Conservation (phyloP, 2,329 filamentous ascomycete genomes). For the Penicillium sp. region DNA sequence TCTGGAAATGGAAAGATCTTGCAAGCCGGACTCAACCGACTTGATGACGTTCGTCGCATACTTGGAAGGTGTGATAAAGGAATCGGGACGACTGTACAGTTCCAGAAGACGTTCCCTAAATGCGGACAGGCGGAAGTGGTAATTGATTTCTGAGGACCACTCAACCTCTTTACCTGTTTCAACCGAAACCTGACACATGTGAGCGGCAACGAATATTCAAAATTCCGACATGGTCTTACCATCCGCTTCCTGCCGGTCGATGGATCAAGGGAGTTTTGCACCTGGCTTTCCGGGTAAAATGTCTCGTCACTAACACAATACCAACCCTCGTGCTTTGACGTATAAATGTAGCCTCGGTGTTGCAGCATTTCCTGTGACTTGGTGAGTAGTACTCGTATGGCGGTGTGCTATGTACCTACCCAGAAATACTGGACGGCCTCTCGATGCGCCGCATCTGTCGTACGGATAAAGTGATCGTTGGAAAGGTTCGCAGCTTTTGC, state of each 20-base stretch:
- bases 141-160: slow-evolving; percentile 90
- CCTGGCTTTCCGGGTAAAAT: slow-evolving; percentile 77
- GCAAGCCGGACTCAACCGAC: slow-evolving; percentile 73
- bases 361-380: slow-evolving; percentile 61
- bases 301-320: slow-evolving; percentile 96
- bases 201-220: slow-evolving; percentile 5
- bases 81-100: slow-evolving; percentile 74
- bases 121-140: slow-evolving; percentile 86
- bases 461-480: slow-evolving; percentile 87
- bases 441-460: slow-evolving; percentile 78
- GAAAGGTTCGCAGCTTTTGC: slow-evolving; percentile 67
- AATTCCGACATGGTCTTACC: slow-evolving; percentile 41
- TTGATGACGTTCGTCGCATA: slow-evolving; percentile 76
- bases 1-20: slow-evolving; percentile 86
- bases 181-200: slow-evolving; percentile 55
- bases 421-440: slow-evolving; percentile 88
- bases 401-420: slow-evolving; percentile 44
- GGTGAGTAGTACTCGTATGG: slow-evolving; percentile 7
- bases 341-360: slow-evolving; percentile 75
- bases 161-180: slow-evolving; percentile 93
- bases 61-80: slow-evolving; percentile 69
- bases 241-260: slow-evolving; percentile 79
- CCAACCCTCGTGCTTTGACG: slow-evolving; percentile 86
- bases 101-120: slow-evolving; percentile 75
- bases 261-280: slow-evolving; percentile 73